Percentiles rank a stretch among this genome's conserved stretches.
Conservation (phyloP, 202 grass and related monocot genomes). For the Zoysia matrella region DNA sequence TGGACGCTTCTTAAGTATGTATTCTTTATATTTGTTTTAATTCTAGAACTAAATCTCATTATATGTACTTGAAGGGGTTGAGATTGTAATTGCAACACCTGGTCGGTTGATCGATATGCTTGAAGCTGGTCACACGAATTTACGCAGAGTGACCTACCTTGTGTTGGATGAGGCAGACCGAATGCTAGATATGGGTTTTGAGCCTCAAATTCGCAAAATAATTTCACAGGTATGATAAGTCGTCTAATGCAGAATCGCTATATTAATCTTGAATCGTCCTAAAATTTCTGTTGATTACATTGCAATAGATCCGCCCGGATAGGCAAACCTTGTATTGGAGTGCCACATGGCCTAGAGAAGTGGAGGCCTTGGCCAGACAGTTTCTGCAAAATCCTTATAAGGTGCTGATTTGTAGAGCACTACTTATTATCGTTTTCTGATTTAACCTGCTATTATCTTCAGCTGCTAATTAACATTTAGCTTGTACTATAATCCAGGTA, state of each 20-base stretch:
- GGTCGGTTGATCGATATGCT: constrained; percentile 93
- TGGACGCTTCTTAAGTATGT: background rate
- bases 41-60: constrained; percentile 11
- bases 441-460: constrained; percentile 7
- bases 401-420: constrained; percentile 26
- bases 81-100: constrained; percentile 93
- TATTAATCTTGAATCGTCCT: background rate
- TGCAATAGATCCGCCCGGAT: constrained; percentile 88
- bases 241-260: constrained; percentile 7
- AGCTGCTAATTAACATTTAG: constrained; percentile 8
- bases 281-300: constrained; percentile 29
- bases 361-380: constrained; percentile 78
- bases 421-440: background rate
- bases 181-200: constrained; percentile 99
- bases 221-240: constrained; percentile 71
- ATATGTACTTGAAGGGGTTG: constrained; percentile 62
- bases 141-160: constrained; percentile 88
- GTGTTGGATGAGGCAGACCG: constrained; percentile 94
- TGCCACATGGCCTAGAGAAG: constrained; percentile 95
- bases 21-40: background rate
- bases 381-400: constrained; percentile 98
- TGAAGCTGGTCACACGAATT: constrained; percentile 86
- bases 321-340: constrained; percentile 98
- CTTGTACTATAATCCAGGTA: constrained; percentile 59
- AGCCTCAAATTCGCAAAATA: constrained; percentile 97